These are phyloP conservation scores for Rhizoctonia solani DNA, from an alignment of 1,284 basidiomycete species.

Conservation along the genomic window DNA sequence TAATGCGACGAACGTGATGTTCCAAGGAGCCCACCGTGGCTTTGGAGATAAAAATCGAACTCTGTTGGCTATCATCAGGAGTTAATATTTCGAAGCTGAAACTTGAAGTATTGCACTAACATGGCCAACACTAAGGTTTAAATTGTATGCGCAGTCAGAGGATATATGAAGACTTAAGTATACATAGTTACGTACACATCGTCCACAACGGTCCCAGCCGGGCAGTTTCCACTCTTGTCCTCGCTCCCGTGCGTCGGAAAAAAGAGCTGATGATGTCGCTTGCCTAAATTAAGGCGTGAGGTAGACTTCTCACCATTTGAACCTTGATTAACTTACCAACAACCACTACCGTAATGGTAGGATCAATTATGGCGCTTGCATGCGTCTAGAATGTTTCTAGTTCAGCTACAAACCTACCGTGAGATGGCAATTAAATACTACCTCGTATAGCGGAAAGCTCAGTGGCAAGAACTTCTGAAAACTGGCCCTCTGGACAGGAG, in stretches of 20 bases:
- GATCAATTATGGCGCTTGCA: conserved; percentile 34
- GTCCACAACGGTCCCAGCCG: conserved; percentile 37
- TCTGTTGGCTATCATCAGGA: conserved; percentile 26
- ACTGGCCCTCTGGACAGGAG: conserved; percentile 21
- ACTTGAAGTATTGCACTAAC: conserved; percentile 47
- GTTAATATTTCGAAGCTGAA: not conserved
- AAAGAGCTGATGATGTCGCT: conserved; percentile 40
- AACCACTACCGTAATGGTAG: conserved; percentile 39
- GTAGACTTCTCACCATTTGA: not conserved
- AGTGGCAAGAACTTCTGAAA: conserved; percentile 28
- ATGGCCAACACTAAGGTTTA: not conserved
- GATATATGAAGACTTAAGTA: too few species aligned
- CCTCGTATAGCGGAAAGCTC: not conserved
- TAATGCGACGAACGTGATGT: conserved; percentile 39
- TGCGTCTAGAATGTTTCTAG: conserved; percentile 10
- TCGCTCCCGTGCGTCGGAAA: conserved; percentile 33
- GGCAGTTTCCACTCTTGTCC: conserved; percentile 33
- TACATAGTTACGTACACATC: not conserved
- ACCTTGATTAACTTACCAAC: conserved; percentile 30
- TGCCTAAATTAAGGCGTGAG: conserved; percentile 31
- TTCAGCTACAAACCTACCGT: too few species aligned
- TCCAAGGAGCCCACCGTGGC: conserved; percentile 42
- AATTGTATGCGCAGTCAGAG: not conserved
- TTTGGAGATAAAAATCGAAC: conserved; percentile 43
- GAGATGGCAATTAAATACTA: not conserved